Evolutionary conservation across 2,329 filamentous ascomycete species (phyloP).

Genomic region (Paracorniculantispora psalliotae): DNA sequence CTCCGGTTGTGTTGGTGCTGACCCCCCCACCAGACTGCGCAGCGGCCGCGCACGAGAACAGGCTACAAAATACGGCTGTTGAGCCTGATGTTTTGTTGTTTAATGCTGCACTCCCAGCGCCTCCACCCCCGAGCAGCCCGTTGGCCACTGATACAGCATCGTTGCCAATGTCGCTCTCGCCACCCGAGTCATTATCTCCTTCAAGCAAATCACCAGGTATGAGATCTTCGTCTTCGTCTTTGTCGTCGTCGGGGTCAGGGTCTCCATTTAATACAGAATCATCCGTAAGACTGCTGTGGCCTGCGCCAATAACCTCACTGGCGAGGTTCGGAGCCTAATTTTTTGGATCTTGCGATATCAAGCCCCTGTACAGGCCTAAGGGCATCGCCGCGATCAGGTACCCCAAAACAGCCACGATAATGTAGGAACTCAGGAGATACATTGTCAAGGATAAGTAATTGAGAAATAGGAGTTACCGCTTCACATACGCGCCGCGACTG

Average conservation of each 20-base stretch:
- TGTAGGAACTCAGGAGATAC: not conserved
- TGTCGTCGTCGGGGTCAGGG: not conserved
- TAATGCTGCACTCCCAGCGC: slow-evolving; percentile 1
- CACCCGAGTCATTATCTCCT: slow-evolving; percentile 4
- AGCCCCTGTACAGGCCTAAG: not conserved
- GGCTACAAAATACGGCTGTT: not conserved
- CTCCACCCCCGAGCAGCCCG: slow-evolving; percentile 1
- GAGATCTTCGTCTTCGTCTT: not conserved
- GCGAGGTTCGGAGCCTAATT: not conserved
- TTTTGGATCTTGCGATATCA: not conserved
- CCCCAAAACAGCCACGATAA: not conserved
- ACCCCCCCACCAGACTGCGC: not conserved
- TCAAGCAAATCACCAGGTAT: not conserved
- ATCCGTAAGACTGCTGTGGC: too few species aligned
- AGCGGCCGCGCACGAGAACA: not conserved
- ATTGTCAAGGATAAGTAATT: not conserved
- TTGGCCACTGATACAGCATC: slow-evolving; percentile 5
- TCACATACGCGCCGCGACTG: not conserved
- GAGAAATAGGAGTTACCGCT: not conserved
- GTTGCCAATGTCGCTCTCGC: not conserved
- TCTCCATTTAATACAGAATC: not conserved
- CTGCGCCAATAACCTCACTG: too few species aligned
- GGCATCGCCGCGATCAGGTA: not conserved
- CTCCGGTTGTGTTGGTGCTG: slow-evolving; percentile 3
- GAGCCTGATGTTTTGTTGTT: slow-evolving; percentile 3